Evolutionary conservation across 2,329 filamentous ascomycete species (phyloP).

Genomic region (Penicillium sclerotigenum): DNA sequence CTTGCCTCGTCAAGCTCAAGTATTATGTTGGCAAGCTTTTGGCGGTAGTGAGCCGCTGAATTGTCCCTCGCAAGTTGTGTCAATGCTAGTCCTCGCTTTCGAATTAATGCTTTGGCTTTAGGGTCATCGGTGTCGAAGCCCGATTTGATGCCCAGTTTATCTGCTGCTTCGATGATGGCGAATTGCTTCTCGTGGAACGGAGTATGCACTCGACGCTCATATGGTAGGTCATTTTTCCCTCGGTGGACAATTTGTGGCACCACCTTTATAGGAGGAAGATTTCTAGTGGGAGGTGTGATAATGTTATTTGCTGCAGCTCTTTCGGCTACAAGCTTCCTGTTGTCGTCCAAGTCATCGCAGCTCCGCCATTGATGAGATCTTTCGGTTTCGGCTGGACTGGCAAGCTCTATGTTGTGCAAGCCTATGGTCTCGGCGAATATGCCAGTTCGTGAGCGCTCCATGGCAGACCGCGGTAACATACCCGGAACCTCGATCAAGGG

Average conservation of each 20-base stretch:
- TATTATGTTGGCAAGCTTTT: slow-evolving; percentile 15
- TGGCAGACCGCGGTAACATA: slow-evolving; percentile 60
- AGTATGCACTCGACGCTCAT: slow-evolving; percentile 38
- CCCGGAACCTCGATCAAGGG: slow-evolving; percentile 57
- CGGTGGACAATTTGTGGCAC: slow-evolving; percentile 23
- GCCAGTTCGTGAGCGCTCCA: slow-evolving; percentile 55
- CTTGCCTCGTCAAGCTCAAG: slow-evolving; percentile 31
- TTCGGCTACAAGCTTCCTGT: slow-evolving; percentile 29
- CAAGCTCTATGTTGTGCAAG: slow-evolving; percentile 52
- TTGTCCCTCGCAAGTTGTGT: slow-evolving; percentile 30
- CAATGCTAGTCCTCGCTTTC: slow-evolving; percentile 1
- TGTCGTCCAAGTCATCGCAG: slow-evolving; percentile 24
- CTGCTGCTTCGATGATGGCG: slow-evolving; percentile 18
- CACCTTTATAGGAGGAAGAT: slow-evolving; percentile 20
- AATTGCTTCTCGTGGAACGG: slow-evolving; percentile 35
- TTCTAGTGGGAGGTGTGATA: slow-evolving; percentile 31
- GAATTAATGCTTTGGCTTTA: slow-evolving; percentile 1
- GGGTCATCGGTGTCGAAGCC: neutral
- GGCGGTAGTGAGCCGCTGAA: slow-evolving; percentile 11
- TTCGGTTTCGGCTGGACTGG: slow-evolving; percentile 38
- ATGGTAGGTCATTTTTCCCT: slow-evolving; percentile 15
- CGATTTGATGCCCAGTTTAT: slow-evolving; percentile 14
- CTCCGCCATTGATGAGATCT: slow-evolving; percentile 24
- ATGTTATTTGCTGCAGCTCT: slow-evolving; percentile 29
- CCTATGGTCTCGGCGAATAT: slow-evolving; percentile 57